phyloP scores from a whole-genome alignment of 306 rosid genomes.

The Prunus padus region DNA sequence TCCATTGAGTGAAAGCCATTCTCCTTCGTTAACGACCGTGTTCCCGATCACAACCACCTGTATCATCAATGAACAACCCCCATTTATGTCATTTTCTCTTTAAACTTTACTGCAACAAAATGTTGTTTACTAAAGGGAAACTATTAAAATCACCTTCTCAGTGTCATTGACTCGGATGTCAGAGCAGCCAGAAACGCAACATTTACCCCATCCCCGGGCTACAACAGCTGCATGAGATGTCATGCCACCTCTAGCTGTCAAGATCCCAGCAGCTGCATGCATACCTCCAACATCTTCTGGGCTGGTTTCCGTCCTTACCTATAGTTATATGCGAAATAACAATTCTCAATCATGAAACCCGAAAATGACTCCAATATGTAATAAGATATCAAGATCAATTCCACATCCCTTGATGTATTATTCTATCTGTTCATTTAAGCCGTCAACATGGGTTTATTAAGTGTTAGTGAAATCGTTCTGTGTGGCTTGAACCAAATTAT shows the following conservation, averaged over 20 bases:
- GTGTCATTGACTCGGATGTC: conserved; percentile 69
- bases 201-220: conserved; percentile 99
- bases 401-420: no score
- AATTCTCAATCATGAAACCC: not conserved
- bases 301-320: conserved; percentile 97
- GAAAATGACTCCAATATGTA: not conserved
- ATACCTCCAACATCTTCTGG: conserved; percentile 99
- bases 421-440: no score
- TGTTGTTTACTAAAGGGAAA: not conserved
- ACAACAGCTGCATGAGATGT: conserved; percentile 99
- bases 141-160: conserved; percentile 49
- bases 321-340: conserved; percentile 21
- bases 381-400: no score
- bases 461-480: not conserved
- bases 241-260: conserved; percentile 99
- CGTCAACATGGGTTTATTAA: not conserved
- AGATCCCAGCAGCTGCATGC: conserved; percentile 97
- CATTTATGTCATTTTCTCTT: conserved; percentile 16
- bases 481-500: not conserved
- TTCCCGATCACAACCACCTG: conserved; percentile 65
- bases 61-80: conserved; percentile 18
- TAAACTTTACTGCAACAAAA: not conserved
- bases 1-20: conserved; percentile 93
- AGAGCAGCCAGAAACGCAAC: conserved; percentile 92
- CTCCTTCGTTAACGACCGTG: conserved; percentile 65